A percentile compares a stretch with the other conserved stretches of the same genome.
These are phyloP conservation scores for Arthrobotrys musiformis DNA, from an alignment of 2,329 filamentous ascomycete genomes.

Conservation along the genomic window DNA sequence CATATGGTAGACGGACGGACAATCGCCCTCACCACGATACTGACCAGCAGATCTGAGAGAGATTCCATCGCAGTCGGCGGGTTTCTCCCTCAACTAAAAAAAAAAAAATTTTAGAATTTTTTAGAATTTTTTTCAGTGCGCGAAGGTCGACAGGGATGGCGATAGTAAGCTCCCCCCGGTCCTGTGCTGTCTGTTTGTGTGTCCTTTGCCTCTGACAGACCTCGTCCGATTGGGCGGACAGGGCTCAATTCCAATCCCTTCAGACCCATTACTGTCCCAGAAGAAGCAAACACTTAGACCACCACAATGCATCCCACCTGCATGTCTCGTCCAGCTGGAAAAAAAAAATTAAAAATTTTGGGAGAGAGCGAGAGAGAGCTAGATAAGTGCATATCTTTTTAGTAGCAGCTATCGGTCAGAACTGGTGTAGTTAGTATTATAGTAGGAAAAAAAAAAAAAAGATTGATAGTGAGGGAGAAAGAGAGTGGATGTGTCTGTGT, in stretches of 20 bases:
- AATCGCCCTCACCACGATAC: no score
- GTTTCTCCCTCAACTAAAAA: slow-evolving; percentile 43
- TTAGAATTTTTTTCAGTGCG: slow-evolving; percentile 34
- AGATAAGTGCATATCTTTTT: no score
- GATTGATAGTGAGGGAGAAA: neutral
- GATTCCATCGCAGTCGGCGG: neutral
- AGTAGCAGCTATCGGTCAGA: no score
- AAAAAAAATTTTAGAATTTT: slow-evolving; percentile 42
- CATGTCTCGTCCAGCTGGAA: neutral
- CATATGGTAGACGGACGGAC: no score
- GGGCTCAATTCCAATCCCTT: slow-evolving; percentile 44
- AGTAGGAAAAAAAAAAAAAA: slow-evolving; percentile 50
- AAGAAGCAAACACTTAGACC: slow-evolving; percentile 51
- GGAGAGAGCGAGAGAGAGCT: no score
- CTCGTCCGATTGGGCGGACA: slow-evolving; percentile 53
- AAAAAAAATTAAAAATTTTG: slow-evolving; percentile 33
- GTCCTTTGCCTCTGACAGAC: slow-evolving; percentile 15
- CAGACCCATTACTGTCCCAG: slow-evolving; percentile 45
- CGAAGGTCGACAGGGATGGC: slow-evolving; percentile 45
- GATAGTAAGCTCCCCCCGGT: slow-evolving; percentile 46
- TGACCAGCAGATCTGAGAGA: no score
- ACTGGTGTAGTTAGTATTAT: no score
- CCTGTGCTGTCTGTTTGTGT: slow-evolving; percentile 48
- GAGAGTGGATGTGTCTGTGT: no score
- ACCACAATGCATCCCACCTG: slow-evolving; percentile 32